Evolutionary conservation across 208 protist genomes (phyloP), one percentile per base, ranked within the genome.

Genomic region (Acanthamoeba sp.): DNA sequence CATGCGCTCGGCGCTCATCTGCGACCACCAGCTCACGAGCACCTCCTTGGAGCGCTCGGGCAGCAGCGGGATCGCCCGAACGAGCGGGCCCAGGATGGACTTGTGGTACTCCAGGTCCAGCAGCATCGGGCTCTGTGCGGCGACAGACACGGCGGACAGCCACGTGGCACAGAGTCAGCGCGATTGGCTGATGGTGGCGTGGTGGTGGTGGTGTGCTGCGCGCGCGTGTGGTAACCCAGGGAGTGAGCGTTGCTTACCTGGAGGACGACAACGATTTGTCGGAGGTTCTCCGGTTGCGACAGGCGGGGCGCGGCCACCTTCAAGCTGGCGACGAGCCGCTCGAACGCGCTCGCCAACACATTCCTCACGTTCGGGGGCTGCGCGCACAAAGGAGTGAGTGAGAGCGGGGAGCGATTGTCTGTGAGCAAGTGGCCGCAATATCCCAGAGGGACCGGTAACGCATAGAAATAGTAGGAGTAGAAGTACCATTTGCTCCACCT

Each of bases 31-130:
- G 38, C 64, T 50, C 20, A 78, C 88, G n/a, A 93, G 64, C 24
- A 80, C 32, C 5, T 34, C 45, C 24, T 78, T 71, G 10, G 88
- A 93, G 18, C 20, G 16, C 14, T 71, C 88, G 10, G 88, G 88
- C 34, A 93, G 24, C 48, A 40, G 10, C 12, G 45, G 22, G 27
- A 93, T 78, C 12, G 42, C 40, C n/a, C 55, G 88, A 52, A 93
- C 55, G 24, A 93, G 66, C 14, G 88, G 88, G 5, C 88, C 88
- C 40, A 93, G 45, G 62, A 93, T 93, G 32, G 59, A n/a, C 32
- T 78, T 71, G 88, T 93, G 88, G 48, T 93, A 93, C 7, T 93
- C 88, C 36, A 78, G 59, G 50, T 93, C 64, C 88, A 93, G 27
- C 57, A 93, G 64, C 88, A 93, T 80, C n/a, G 88, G 88, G 42